Evolutionary conservation across 2,329 filamentous ascomycete species (phyloP), one percentile per base, ranked within the genome.

Genomic region (Calonectria multiphialidica): DNA sequence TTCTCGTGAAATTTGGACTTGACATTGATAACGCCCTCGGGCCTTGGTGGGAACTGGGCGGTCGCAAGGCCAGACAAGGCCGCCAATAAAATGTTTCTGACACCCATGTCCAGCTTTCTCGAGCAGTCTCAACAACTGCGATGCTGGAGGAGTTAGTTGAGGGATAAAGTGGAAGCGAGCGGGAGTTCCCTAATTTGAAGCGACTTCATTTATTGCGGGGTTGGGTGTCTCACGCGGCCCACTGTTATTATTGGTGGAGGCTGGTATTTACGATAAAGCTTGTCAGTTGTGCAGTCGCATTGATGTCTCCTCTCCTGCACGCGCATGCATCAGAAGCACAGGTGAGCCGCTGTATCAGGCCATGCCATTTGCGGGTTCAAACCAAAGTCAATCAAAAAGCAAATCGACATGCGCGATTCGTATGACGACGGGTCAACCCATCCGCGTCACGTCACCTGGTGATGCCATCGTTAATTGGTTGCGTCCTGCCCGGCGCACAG

Each of bases 1-100:
- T 72, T 67, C n/a, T 72, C 75, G 57, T 76, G 70, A 12, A 74
- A 57, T 28, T 67, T 74, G 35, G 72, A 73, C 21, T 71, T 72
- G 5, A 74, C 72, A 5, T 72, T 68, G 15, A 63, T 61, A 8
- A 76, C 63, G n/a, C 73, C 68, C 35, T 70, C 53, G 5, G 76
- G 78, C 21, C 65, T 44, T 1, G 76, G 76, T 18, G 78, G 77
- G 28, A 79, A 80, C 18, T 80, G 78, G 16, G 76, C 76, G 15
- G 44, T 18, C 3, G 63, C 66, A 8, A 72, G 12, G 42, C 70
- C 37, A 16, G 64, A 55, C 35, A 68, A 61, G 25, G 59, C 61
- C 4, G 47, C 40, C 15, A 71, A 12, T 8, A 64, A 15, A 9
- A 71, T 2, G 2, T 21, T 25, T 0, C 23, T 13, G n/a, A 63